Evolutionary conservation across 805 yeast species (phyloP).

Genomic region (Candida arabinofermentans): DNA sequence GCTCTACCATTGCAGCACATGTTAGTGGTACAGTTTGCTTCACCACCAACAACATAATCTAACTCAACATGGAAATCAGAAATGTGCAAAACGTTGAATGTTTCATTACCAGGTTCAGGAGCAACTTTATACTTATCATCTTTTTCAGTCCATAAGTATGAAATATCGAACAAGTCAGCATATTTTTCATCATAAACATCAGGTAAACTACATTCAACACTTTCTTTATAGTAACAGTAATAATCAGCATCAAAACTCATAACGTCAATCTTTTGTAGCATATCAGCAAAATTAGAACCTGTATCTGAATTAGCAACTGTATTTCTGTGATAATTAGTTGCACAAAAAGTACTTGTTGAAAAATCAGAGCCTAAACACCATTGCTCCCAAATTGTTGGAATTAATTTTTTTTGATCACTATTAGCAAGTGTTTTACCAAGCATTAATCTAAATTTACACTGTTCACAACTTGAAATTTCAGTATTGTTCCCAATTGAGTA

Average conservation of each 20-base stretch:
- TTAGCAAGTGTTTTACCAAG: constrained; percentile 36
- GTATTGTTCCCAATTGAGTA: constrained; percentile 13
- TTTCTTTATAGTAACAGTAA: constrained; percentile 51
- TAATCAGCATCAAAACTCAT: constrained; percentile 52
- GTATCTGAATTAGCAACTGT: constrained; percentile 34
- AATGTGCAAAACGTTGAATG: constrained; percentile 60
- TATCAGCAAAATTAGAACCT: constrained; percentile 49
- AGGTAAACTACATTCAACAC: neutral
- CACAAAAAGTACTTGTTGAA: constrained; percentile 26
- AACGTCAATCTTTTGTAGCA: constrained; percentile 49
- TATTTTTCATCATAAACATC: constrained; percentile 33
- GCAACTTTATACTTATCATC: constrained; percentile 40
- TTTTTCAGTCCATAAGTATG: constrained; percentile 42
- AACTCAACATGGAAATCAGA: constrained; percentile 63
- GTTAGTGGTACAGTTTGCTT: constrained; percentile 49
- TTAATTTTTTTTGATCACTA: constrained; percentile 34
- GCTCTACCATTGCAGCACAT: constrained; percentile 61
- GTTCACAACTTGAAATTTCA: constrained; percentile 24
- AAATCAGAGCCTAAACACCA: constrained; percentile 40
- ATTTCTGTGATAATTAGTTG: constrained; percentile 33
- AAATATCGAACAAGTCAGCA: constrained; percentile 40
- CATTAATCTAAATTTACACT: constrained; percentile 33
- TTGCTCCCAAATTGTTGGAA: constrained; percentile 36
- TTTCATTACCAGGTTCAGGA: constrained; percentile 35
- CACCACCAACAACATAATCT: constrained; percentile 50